Evolutionary conservation across 306 rosid species (phyloP), one percentile per base, ranked within the genome.

Genomic region (Cercis canadensis): DNA sequence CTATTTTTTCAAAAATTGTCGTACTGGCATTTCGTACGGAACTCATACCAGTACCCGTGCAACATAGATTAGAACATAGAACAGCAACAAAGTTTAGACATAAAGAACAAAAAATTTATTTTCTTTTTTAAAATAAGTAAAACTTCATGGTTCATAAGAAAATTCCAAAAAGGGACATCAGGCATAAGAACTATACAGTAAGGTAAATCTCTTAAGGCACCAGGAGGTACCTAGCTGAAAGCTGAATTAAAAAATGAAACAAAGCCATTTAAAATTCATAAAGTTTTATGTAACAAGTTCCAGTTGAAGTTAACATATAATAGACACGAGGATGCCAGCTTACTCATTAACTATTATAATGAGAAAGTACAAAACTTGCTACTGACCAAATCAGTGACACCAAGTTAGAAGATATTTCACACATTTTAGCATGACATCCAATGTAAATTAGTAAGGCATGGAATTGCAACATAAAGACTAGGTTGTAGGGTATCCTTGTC

Each of bases 81-180:
- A 55, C 33, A 6, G 13, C 1, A 39, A 67, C 3, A 57, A 5
- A 58, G 15, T 47, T 46, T 41, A 51, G 36, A 59, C 56, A 11
- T 6, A 13, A n/a, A n/a, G n/a, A n/a, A n/a, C n/a, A n/a, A n/a
- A n/a, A n/a, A n/a, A n/a, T n/a, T 2, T 0, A 11, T 32, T 76
- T 60, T 31, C n/a, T 13, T 49, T 37, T 50, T 19, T 24, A 3
- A 24, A 7, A 53, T 5, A 46, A 44, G 52, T 6, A 49, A 13
- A 57, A 51, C 67, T 11, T 40, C 73, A 19, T 34, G 56, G 11
- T 64, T 43, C 17, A 13, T 51, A 9, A 45, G 7, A 60, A 57
- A 61, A 52, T 45, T 37, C 43, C 64, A 32, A 68, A 14, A 39
- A 16, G 36, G 16, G 15, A 14, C 37, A 24, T n/a, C 41, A 31